phyloP scores from a whole-genome alignment of 1,139 yeast species.

The Saccharomyces hybrid region DNA sequence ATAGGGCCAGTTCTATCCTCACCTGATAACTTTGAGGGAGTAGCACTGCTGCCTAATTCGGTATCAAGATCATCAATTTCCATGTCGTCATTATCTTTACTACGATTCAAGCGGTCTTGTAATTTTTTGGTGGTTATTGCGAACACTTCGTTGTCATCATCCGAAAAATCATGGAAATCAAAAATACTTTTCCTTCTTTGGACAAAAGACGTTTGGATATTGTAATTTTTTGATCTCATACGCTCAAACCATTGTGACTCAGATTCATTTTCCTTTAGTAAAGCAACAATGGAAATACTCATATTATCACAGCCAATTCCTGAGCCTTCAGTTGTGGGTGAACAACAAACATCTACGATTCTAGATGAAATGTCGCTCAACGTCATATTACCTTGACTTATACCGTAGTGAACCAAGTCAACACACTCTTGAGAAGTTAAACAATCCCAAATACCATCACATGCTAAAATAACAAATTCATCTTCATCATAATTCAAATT shows the following conservation, averaged over 20 bases:
- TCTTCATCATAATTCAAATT: conserved; percentile 53
- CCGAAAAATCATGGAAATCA: conserved; percentile 31
- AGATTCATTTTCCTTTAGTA: conserved; percentile 62
- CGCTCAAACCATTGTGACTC: conserved; percentile 82
- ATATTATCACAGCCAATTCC: conserved; percentile 98
- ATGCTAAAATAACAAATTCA: conserved; percentile 87
- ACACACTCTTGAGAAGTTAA: conserved; percentile 88
- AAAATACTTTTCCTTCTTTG: conserved; percentile 33
- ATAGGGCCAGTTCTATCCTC: conserved; percentile 11
- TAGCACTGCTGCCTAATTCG: conserved; percentile 2
- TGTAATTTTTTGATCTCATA: conserved; percentile 48
- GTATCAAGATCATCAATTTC: conserved; percentile 19
- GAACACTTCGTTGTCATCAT: conserved; percentile 30
- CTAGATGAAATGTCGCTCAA: conserved; percentile 75
- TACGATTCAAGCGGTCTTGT: conserved; percentile 14
- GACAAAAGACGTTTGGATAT: conserved; percentile 41
- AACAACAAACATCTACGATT: conserved; percentile 90
- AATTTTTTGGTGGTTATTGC: conserved; percentile 22
- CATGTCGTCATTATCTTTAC: conserved; percentile 12
- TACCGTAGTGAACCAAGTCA: conserved; percentile 87
- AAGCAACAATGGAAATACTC: conserved; percentile 88
- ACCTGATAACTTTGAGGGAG: not conserved
- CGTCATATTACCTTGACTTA: conserved; percentile 54
- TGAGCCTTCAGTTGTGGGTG: conserved; percentile 85
- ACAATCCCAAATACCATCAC: conserved; percentile 99